Evolutionary conservation across 208 protist species (phyloP).

Genomic region (Angomonas deanei): DNA sequence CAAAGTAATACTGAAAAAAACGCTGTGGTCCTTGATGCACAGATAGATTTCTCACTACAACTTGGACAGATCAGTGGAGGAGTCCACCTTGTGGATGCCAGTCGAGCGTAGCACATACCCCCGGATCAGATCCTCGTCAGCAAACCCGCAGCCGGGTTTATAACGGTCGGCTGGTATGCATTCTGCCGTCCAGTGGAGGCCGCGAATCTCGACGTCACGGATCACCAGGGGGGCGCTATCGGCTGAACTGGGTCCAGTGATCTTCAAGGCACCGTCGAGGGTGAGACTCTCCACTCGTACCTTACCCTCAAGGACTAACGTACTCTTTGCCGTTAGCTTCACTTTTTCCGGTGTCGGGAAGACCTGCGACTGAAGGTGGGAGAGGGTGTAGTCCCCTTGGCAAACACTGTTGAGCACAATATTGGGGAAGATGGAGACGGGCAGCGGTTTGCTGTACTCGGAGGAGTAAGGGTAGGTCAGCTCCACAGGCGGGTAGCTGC

Average conservation of each 20-base stretch:
- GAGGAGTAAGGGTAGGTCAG: background rate
- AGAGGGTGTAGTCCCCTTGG: conserved; percentile 12
- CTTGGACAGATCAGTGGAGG: background rate
- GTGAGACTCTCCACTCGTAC: conserved; percentile 67
- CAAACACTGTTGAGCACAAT: conserved; percentile 29
- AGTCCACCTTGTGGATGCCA: conserved; percentile 14
- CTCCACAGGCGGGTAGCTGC: background rate
- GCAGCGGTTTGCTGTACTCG: conserved; percentile 15
- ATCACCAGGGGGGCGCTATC: background rate
- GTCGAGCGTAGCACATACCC: conserved; percentile 71
- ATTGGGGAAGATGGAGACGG: conserved; percentile 34
- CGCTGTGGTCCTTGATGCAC: too few relatives aligned
- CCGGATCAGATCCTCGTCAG: conserved; percentile 65
- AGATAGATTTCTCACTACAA: background rate
- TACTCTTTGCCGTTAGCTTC: conserved; percentile 45
- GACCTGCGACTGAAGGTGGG: conserved; percentile 23
- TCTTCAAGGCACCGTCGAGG: conserved; percentile 57
- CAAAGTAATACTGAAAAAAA: background rate
- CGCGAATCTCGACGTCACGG: background rate
- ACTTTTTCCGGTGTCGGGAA: conserved; percentile 56
- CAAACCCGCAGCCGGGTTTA: conserved; percentile 51
- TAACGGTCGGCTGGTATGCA: conserved; percentile 21
- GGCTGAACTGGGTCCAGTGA: conserved; percentile 37
- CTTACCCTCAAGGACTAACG: conserved; percentile 63
- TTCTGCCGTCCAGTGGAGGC: conserved; percentile 38